A percentile compares a stretch with the other conserved stretches of the same genome.
Evolutionary conservation across 495 filamentous ascomycete species (phyloP).

Genomic region (Daldinia caldariorum): DNA sequence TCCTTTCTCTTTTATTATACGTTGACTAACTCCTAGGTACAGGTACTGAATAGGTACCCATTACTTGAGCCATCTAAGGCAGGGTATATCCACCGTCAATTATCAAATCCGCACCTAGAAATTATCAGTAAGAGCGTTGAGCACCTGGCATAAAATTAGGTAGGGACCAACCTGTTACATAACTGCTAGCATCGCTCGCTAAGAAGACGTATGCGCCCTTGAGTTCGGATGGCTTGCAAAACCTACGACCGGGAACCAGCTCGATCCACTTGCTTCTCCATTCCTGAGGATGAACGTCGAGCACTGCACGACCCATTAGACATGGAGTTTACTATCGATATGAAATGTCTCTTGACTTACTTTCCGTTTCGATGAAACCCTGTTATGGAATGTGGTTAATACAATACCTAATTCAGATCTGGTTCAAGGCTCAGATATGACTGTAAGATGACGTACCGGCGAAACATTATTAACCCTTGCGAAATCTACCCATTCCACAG

Average conservation of each 20-base stretch:
- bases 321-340: not conserved
- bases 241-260: constrained; percentile 42
- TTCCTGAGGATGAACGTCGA: constrained; percentile 38
- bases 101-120: constrained; percentile 38
- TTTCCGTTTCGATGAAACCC: constrained; percentile 45
- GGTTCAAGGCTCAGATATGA: not conserved
- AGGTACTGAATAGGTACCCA: not conserved
- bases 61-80: constrained; percentile 37
- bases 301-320: constrained; percentile 36
- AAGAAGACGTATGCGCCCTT: constrained; percentile 77
- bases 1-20: not conserved
- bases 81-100: constrained; percentile 60
- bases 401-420: not conserved
- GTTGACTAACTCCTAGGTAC: not conserved
- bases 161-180: constrained; percentile 40
- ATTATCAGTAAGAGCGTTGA: not conserved
- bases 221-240: constrained; percentile 68
- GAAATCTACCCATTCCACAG: constrained; percentile 65
- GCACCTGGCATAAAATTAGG: too few species aligned
- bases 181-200: constrained; percentile 66
- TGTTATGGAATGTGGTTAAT: constrained; percentile 15
- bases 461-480: constrained; percentile 67
- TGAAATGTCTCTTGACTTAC: constrained; percentile 16
- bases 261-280: constrained; percentile 41
- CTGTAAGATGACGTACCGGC: constrained; percentile 58